A percentile compares a stretch with the other conserved stretches of the same genome.
Conservation (phyloP, 2,329 filamentous ascomycete genomes). For the Alternaria burnsii region DNA sequence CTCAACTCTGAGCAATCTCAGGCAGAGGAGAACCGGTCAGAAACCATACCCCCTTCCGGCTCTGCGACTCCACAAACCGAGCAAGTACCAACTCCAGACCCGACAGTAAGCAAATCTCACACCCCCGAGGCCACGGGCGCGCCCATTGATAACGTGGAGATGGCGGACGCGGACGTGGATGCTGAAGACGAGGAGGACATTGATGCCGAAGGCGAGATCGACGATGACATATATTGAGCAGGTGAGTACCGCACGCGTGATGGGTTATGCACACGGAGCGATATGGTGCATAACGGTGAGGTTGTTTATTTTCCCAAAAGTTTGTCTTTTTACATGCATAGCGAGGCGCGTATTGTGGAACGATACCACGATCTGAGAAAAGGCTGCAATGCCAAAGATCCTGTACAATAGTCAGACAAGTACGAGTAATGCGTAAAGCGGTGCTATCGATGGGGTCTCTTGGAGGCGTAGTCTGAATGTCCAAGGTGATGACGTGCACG, state of each 20-base stretch:
- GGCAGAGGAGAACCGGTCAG: neutral
- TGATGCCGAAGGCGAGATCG: slow-evolving; percentile 37
- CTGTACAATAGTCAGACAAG: neutral
- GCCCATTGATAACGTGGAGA: slow-evolving; percentile 16
- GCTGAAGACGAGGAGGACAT: slow-evolving; percentile 24
- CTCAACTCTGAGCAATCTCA: slow-evolving; percentile 5
- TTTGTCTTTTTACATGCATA: slow-evolving; percentile 19
- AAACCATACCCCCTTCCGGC: neutral
- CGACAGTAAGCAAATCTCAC: slow-evolving; percentile 1
- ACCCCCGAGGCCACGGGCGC: neutral
- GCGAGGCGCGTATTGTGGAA: slow-evolving; percentile 17
- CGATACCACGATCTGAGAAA: neutral
- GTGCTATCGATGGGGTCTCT: neutral
- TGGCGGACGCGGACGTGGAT: slow-evolving; percentile 19
- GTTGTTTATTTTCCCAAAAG: neutral
- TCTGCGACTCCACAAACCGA: neutral
- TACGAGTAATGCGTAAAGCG: neutral
- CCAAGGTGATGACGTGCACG: neutral
- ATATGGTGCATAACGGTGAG: neutral
- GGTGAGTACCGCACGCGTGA: neutral
- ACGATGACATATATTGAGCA: slow-evolving; percentile 24
- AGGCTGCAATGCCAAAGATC: neutral
- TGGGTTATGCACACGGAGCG: neutral
- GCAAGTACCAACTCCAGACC: neutral
- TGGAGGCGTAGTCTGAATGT: neutral